These are phyloP conservation scores for Syzygium syzygioides DNA, from an alignment of 441 rosid species.

Conservation along the genomic window DNA sequence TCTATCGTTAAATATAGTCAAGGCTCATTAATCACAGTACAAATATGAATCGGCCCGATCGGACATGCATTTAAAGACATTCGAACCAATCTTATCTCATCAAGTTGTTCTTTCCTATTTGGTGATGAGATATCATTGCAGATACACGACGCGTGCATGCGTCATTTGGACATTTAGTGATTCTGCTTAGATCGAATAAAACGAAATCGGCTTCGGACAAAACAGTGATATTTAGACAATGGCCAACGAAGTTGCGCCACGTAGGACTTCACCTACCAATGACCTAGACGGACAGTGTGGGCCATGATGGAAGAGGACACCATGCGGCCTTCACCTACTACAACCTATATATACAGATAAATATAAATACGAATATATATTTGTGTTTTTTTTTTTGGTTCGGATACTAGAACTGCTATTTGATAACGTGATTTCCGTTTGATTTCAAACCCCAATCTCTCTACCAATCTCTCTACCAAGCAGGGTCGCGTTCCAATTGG, in stretches of 20 bases:
- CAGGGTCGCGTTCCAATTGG: no score
- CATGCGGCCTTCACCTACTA: not conserved
- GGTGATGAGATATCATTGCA: rapidly evolving
- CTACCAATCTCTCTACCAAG: no score
- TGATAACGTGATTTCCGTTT: no score
- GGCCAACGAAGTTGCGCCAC: not conserved
- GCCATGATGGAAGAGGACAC: not conserved
- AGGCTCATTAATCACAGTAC: no score
- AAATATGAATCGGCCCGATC: no score
- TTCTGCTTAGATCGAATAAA: not conserved
- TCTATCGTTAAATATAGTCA: not conserved
- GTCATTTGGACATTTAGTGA: not conserved
- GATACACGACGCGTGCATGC: not conserved
- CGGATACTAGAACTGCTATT: no score
- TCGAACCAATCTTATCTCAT: not conserved
- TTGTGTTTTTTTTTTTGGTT: no score
- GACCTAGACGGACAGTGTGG: not conserved
- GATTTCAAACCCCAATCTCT: no score
- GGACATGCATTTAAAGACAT: not conserved
- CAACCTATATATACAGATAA: not conserved
- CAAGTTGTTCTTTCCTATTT: not conserved
- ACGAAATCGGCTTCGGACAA: not conserved
- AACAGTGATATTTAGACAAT: not conserved
- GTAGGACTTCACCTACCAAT: not conserved
- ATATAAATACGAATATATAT: no score